Base-by-base conservation (phyloP, 2,329 filamentous ascomycete genomes). In the Xylaria sp. region DNA sequence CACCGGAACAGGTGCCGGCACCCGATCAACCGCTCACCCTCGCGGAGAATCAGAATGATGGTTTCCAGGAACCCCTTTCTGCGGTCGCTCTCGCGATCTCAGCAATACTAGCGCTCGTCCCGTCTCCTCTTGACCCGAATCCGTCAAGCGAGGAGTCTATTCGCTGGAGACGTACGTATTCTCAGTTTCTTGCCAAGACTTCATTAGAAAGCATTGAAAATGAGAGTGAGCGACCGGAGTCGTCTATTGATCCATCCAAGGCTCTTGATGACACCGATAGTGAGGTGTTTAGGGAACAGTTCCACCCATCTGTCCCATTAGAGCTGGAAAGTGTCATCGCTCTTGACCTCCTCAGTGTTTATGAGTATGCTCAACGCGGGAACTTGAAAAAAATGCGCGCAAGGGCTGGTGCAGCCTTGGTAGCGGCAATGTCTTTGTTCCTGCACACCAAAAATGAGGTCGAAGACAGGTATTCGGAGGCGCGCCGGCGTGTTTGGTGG, bases 281-380 rank as follows among this genome's bases (percentile, higher is more conserved):
- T 0, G 73, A 77, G 6, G 69, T 75, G 4, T 72, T 74, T 46
- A 77, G 83, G 57, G 72, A 77, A 40, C 81, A 80, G 3, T 84
- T 86, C 60, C 84, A 86, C 71, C 76, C 81, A 0, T 73, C 76
- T 2, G 78, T 83, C 5, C 84, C 83, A 3, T 65, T 82, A 1
- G 82, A 85, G 67, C 75, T 84, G 4, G 84, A 87, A 72, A 80
- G 79, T 72, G 80, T 86, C 44, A 77, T 86, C 36, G 83, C 85
- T 2, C 76, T 86, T 40, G 77, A 84, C 58, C 71, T 87, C 13
- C 75, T 87, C 2, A 84, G 83, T 71, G 80, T 85, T 5, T 87
- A 86, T 72, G 85, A 87, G 74, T 87, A 87, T 74, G 81, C 83
- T 0, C 84, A 87, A 67, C 79, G 85, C 6, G 85, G 85, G 0